These are phyloP conservation scores for Annulohypoxylon moriforme DNA, from an alignment of 495 filamentous ascomycete species.

Conservation along the genomic window DNA sequence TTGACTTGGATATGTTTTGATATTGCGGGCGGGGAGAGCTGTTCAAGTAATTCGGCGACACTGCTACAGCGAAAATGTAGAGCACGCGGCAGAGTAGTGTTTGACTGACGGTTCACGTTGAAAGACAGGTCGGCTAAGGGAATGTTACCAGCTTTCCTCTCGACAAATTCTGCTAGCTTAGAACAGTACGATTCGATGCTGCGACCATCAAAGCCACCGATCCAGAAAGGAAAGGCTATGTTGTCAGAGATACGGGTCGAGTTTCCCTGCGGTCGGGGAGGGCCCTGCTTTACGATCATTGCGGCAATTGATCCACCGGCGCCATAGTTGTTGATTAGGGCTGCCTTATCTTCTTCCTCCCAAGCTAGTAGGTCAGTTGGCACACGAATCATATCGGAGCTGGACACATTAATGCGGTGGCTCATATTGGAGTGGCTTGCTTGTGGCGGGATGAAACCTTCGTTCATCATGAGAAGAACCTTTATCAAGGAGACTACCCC, in stretches of 20 bases:
- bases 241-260: background rate
- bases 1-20: slow-evolving; percentile 1
- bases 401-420: background rate
- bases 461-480: slow-evolving; percentile 58
- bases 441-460: slow-evolving; percentile 53
- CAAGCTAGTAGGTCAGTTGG: slow-evolving; percentile 45
- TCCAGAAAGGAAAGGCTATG: background rate
- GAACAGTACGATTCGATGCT: background rate
- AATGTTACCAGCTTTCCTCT: background rate
- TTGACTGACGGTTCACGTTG: slow-evolving; percentile 4
- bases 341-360: slow-evolving; percentile 46
- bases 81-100: background rate
- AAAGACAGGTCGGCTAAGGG: background rate
- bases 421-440: slow-evolving; percentile 49
- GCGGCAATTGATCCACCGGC: slow-evolving; percentile 60
- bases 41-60: slow-evolving; percentile 44
- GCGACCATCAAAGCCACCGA: background rate
- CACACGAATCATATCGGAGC: slow-evolving; percentile 54
- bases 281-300: slow-evolving; percentile 48
- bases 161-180: background rate
- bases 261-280: background rate
- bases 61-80: slow-evolving; percentile 42
- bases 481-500: slow-evolving; percentile 40
- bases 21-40: slow-evolving; percentile 22
- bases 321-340: slow-evolving; percentile 65